These are phyloP conservation scores for Penicillium nucicola DNA, from an alignment of 495 filamentous ascomycete species.

Conservation along the genomic window DNA sequence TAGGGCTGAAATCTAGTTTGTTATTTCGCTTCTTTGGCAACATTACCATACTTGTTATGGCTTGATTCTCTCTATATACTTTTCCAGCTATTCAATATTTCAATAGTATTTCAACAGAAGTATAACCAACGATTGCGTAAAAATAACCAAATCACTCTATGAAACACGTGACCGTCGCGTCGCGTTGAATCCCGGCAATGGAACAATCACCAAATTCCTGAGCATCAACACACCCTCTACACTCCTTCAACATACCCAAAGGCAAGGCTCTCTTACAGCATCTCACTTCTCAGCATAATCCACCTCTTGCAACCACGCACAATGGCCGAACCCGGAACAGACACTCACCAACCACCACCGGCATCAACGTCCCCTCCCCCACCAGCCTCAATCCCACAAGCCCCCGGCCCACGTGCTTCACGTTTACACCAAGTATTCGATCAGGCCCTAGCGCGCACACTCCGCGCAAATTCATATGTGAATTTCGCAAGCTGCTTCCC, in stretches of 20 bases:
- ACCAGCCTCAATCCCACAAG: slow-evolving; percentile 52
- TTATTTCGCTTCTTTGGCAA: not conserved
- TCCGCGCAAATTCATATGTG: slow-evolving; percentile 67
- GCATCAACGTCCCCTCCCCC: slow-evolving; percentile 53
- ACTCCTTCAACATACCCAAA: not conserved
- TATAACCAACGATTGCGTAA: not conserved
- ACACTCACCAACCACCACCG: slow-evolving; percentile 10
- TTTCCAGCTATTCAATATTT: not conserved
- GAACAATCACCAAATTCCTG: slow-evolving; percentile 8
- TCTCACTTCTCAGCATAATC: not conserved
- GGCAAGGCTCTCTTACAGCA: too few species aligned
- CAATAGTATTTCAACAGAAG: not conserved
- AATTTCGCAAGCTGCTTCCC: slow-evolving; percentile 91
- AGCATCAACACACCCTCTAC: not conserved
- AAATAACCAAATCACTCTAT: not conserved
- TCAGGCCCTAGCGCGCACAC: slow-evolving; percentile 64
- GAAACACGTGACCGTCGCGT: slow-evolving; percentile 20
- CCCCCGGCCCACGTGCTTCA: slow-evolving; percentile 73
- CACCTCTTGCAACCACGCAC: not conserved
- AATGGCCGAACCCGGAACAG: slow-evolving; percentile 15
- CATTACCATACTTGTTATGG: not conserved
- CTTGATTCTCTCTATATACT: not conserved
- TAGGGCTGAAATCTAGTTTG: not conserved
- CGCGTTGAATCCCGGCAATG: slow-evolving; percentile 10
- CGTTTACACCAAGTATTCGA: slow-evolving; percentile 68